These are phyloP conservation scores for Chrysanthemum makinoi DNA, from an alignment of 129 eudicot genomes.

Conservation along the genomic window DNA sequence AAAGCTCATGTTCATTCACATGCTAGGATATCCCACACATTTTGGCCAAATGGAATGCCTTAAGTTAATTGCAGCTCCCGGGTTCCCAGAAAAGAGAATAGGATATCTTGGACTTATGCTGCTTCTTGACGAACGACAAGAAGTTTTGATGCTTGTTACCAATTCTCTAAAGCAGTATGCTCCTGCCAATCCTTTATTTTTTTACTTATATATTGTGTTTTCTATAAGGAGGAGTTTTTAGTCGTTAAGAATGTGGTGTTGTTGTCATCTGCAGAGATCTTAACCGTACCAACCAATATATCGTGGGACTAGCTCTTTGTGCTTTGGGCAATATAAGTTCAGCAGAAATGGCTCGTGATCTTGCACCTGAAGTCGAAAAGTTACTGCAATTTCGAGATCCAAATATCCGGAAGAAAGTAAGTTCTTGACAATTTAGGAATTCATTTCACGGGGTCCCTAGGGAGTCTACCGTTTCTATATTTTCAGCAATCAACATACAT, in stretches of 20 bases:
- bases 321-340: constrained; percentile 96
- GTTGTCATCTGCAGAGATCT: constrained; percentile 61
- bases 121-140: constrained; percentile 99
- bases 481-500: neutral
- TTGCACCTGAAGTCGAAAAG: constrained; percentile 96
- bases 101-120: constrained; percentile 99
- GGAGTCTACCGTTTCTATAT: neutral
- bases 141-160: constrained; percentile 97
- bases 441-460: neutral
- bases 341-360: constrained; percentile 99
- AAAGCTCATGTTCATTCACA: constrained; percentile 99
- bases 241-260: constrained; percentile 8
- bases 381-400: constrained; percentile 97
- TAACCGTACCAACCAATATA: constrained; percentile 89
- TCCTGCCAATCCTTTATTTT: constrained; percentile 3
- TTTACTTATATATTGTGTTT: constrained; percentile 9
- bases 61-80: constrained; percentile 94
- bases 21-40: constrained; percentile 99
- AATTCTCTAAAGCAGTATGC: constrained; percentile 97
- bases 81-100: constrained; percentile 97
- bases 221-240: constrained; percentile 7
- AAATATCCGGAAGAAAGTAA: constrained; percentile 94
- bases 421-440: constrained; percentile 19
- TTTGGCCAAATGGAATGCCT: constrained; percentile 99
- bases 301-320: constrained; percentile 98